Evolutionary conservation across 2,329 filamentous ascomycete species (phyloP), one percentile per base, ranked within the genome.

Genomic region (Gnomoniopsis sp.): DNA sequence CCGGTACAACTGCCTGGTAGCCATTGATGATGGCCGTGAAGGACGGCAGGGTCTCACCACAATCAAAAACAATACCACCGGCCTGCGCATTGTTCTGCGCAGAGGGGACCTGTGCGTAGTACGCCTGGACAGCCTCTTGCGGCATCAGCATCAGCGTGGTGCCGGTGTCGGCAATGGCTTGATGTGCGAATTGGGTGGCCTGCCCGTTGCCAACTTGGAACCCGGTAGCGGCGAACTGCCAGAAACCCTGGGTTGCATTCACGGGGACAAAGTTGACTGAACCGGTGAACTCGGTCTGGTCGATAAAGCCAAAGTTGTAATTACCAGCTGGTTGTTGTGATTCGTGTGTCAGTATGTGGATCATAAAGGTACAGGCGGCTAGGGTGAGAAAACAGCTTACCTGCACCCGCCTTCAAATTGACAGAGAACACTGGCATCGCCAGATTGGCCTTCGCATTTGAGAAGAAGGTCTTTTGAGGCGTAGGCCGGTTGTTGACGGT

Each of bases 131-230:
- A 64, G 84, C 74, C 53, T 69, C 65, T 63, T 75, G 67, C 49
- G 80, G 79, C 49, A 87, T 71, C 69, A 86, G 77, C 61, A 87
- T 70, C 46, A 89, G 82, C 17, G 84, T 86, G 64, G 86, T 88
- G 63, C 86, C 86, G 14, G 86, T 88, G 75, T 89, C 86, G 67
- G 83, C 82, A 71, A 88, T 88, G 65, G 78, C 79, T 46, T 69
- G 64, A 70, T 85, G 79, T 60, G 72, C 67, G 49, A 69, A 56
- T 41, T 70, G 66, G 51, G 71, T 69, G 58, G 73, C 64, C 26
- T 66, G 53, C 19, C 68, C 68, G 60, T 69, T 69, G 55, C 83
- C 83, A 63, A 86, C 70, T 51, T 73, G 73, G 72, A 85, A 86
- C 56, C 78, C 80, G 34, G 75, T 74, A 22, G 80, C 77, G 47